Evolutionary conservation across 2,329 filamentous ascomycete species (phyloP), one percentile per base, ranked within the genome.

Genomic region (Ustulina deusta): DNA sequence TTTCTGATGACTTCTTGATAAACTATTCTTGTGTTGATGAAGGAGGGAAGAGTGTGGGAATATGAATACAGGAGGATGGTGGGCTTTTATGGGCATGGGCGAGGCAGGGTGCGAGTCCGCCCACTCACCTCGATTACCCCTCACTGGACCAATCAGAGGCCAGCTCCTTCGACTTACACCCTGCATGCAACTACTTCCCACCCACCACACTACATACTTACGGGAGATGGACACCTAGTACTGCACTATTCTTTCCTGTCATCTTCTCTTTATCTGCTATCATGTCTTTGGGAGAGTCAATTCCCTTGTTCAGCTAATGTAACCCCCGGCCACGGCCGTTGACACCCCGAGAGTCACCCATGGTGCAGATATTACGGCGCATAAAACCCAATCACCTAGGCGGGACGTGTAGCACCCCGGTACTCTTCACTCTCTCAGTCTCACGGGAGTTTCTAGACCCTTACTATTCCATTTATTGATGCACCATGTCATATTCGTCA

Each of bases 21-120:
- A 17, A 38, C 40, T 61, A 13, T 51, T 48, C 20, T 69, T 58
- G 40, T 60, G 58, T 61, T 69, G 63, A 54, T 64, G 38, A 69
- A 67, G 65, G 59, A 69, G 73, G 68, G 61, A 62, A 65, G 61
- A 66, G 51, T 48, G 63, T 61, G 69, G 63, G 65, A 69, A 70
- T 49, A 73, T 58, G 58, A 66, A 66, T 68, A 64, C 68, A 69
- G 71, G 71, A 70, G 65, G 61, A 68, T 25, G 59, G 61, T 66
- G 69, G 72, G 70, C 40, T 73, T 75, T 76, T 76, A 76, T 76
- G 69, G 71, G 65, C 65, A 71, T 63, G 65, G 63, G 71, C 63
- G 64, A 74, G 71, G 69, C 67, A 74, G 74, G 69, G 71, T 68
- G 63, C 49, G 29, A 51, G 46, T 63, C 61, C 56, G 65, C 69